These are phyloP conservation scores for Saturnispora mendoncae DNA, from an alignment of 805 yeast species.

Conservation along the genomic window DNA sequence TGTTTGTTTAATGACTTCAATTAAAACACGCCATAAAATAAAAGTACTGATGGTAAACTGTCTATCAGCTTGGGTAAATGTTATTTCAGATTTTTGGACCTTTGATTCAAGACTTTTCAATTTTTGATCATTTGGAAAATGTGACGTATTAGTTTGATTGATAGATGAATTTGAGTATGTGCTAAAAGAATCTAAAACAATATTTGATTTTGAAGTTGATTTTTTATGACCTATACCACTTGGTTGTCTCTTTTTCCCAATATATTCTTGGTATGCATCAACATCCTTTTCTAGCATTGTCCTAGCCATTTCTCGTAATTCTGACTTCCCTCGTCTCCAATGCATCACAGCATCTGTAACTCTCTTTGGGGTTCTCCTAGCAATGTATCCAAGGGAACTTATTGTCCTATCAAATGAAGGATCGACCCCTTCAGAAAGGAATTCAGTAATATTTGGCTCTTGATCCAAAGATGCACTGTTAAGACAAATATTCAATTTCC, in stretches of 20 bases:
- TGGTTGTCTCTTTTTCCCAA: constrained; percentile 3
- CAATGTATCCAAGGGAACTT: constrained; percentile 81
- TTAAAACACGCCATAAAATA: constrained; percentile 81
- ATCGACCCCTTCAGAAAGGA: constrained; percentile 80
- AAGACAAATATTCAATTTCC: constrained; percentile 68
- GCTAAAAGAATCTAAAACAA: background rate
- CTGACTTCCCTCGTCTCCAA: constrained; percentile 93
- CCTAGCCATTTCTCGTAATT: constrained; percentile 61
- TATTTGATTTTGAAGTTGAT: constrained; percentile 18
- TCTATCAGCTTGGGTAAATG: constrained; percentile 77
- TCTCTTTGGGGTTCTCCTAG: constrained; percentile 84
- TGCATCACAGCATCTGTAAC: constrained; percentile 97
- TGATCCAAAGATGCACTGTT: constrained; percentile 50
- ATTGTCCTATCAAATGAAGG: constrained; percentile 79
- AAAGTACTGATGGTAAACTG: constrained; percentile 81
- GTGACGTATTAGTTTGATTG: background rate
- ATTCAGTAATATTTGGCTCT: constrained; percentile 73
- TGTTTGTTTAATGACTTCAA: constrained; percentile 86
- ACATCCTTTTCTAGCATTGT: constrained; percentile 39
- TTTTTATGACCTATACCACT: constrained; percentile 18
- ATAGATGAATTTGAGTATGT: background rate
- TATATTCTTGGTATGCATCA: constrained; percentile 18
- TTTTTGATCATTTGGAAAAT: constrained; percentile 7
- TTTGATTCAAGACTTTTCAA: constrained; percentile 20
- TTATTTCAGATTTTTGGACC: constrained; percentile 41